Conservation (phyloP, 1,139 yeast species). For the Debaryomycetaceae sp. region DNA sequence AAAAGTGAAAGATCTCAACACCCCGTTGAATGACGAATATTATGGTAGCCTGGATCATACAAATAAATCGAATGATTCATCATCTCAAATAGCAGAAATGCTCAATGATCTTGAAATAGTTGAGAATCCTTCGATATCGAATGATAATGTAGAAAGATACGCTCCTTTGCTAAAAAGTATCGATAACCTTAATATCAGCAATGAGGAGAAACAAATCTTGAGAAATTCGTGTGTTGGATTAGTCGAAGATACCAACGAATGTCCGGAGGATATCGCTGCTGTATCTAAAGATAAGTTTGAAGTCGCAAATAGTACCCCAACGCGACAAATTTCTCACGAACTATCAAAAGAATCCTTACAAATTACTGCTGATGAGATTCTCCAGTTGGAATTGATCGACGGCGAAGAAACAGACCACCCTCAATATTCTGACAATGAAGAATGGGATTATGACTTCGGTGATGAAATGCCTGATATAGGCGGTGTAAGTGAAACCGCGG, state of each 20-base stretch:
- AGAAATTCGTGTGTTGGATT: conserved; percentile 9
- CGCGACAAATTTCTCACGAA: too few relatives aligned
- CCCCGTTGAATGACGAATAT: not conserved
- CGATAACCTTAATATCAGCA: conserved; percentile 38
- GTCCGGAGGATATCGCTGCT: conserved; percentile 1
- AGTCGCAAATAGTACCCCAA: not conserved
- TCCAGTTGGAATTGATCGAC: conserved; percentile 47
- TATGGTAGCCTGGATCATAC: not conserved
- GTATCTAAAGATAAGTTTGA: not conserved
- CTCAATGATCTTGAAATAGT: conserved; percentile 50
- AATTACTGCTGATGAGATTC: conserved; percentile 24
- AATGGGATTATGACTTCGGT: conserved; percentile 32
- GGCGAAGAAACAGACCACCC: conserved; percentile 45
- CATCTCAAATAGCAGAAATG: conserved; percentile 35
- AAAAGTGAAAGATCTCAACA: not conserved
- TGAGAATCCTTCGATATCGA: not conserved
- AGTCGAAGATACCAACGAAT: not conserved
- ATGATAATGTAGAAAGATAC: conserved; percentile 13
- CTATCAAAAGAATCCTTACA: not conserved
- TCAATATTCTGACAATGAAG: conserved; percentile 35
- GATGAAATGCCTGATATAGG: conserved; percentile 31
- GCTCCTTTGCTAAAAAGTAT: conserved; percentile 19
- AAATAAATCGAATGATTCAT: not conserved
- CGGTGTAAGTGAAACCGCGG: conserved; percentile 22
- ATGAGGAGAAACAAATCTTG: conserved; percentile 51